Percentiles rank a stretch among this genome's conserved stretches.
phyloP scores from a whole-genome alignment of 2,329 filamentous ascomycete genomes.

The Endocalyx cinctus region DNA sequence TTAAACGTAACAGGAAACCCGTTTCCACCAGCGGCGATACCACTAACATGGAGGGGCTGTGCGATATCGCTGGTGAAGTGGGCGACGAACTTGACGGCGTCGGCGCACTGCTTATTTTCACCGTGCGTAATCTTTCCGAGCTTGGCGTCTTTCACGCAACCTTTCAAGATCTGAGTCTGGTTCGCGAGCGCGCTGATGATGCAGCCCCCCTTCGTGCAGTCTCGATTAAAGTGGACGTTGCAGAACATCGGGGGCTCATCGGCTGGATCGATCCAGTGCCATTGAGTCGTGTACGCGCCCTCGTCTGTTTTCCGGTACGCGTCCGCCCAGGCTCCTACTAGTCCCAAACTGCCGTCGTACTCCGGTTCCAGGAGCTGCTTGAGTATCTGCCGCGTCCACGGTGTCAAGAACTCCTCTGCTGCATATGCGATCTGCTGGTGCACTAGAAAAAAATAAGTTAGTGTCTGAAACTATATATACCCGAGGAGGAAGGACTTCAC shows the following conservation, averaged over 20 bases:
- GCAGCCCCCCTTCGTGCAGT: slow-evolving; percentile 31
- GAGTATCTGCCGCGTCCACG: slow-evolving; percentile 18
- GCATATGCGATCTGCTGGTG: slow-evolving; percentile 18
- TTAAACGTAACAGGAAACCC: slow-evolving; percentile 40
- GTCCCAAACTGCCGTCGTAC: slow-evolving; percentile 28
- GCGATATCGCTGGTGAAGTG: slow-evolving; percentile 45
- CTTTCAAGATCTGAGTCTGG: slow-evolving; percentile 17
- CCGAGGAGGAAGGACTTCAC: slow-evolving; percentile 1
- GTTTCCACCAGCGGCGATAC: slow-evolving; percentile 42
- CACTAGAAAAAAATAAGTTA: too few relatives aligned
- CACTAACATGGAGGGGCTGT: slow-evolving; percentile 37
- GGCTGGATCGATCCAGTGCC: slow-evolving; percentile 38
- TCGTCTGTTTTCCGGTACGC: slow-evolving; percentile 28
- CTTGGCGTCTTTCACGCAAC: slow-evolving; percentile 12
- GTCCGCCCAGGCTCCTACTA: slow-evolving; percentile 37
- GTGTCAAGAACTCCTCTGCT: slow-evolving; percentile 16
- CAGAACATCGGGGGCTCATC: slow-evolving; percentile 34
- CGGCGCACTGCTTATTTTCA: slow-evolving; percentile 11
- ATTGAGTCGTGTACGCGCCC: slow-evolving; percentile 30
- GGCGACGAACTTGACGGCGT: slow-evolving; percentile 27
- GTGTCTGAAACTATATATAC: too few relatives aligned
- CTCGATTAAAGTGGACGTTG: slow-evolving; percentile 31
- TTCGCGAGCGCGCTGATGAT: slow-evolving; percentile 21
- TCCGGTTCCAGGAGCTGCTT: slow-evolving; percentile 28
- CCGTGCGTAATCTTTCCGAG: slow-evolving; percentile 11